phyloP scores from a whole-genome alignment of 2,329 filamentous ascomycete genomes.

The Tolypocladium tropicale region DNA sequence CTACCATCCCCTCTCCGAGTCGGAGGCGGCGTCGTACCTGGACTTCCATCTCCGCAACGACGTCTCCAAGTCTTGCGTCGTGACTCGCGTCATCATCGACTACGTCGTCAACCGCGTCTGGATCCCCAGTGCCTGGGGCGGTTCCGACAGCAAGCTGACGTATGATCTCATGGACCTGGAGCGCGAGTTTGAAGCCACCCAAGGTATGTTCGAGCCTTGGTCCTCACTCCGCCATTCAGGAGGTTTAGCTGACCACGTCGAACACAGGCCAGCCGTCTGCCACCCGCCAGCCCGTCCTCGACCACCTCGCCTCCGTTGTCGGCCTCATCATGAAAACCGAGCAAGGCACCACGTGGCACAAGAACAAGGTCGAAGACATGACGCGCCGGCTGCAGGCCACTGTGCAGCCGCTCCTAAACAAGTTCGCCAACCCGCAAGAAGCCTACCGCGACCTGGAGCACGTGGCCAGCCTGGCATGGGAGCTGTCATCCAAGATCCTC shows the following conservation, averaged over 20 bases:
- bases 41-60: conserved; percentile 28
- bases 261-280: conserved; percentile 22
- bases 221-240: too few relatives aligned
- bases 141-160: conserved; percentile 23
- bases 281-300: conserved; percentile 27
- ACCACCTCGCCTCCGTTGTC: conserved; percentile 25
- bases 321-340: conserved; percentile 25
- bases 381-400: conserved; percentile 26
- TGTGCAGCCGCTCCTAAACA: conserved; percentile 29
- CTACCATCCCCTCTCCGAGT: conserved; percentile 25
- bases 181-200: conserved; percentile 22
- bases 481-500: conserved; percentile 36
- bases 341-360: conserved; percentile 18
- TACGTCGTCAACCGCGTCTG: conserved; percentile 31
- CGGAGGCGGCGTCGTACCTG: conserved; percentile 29
- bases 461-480: conserved; percentile 31
- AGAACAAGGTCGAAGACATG: conserved; percentile 29
- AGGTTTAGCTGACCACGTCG: background rate
- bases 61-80: conserved; percentile 30
- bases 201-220: conserved; percentile 15
- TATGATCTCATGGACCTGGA: conserved; percentile 24
- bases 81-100: conserved; percentile 31
- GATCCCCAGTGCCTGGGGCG: conserved; percentile 28
- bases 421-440: conserved; percentile 17
- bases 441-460: conserved; percentile 32